Evolutionary conservation across 345 rosid species (phyloP), one percentile per base, ranked within the genome.

Genomic region (Hibiscus tridactylites): DNA sequence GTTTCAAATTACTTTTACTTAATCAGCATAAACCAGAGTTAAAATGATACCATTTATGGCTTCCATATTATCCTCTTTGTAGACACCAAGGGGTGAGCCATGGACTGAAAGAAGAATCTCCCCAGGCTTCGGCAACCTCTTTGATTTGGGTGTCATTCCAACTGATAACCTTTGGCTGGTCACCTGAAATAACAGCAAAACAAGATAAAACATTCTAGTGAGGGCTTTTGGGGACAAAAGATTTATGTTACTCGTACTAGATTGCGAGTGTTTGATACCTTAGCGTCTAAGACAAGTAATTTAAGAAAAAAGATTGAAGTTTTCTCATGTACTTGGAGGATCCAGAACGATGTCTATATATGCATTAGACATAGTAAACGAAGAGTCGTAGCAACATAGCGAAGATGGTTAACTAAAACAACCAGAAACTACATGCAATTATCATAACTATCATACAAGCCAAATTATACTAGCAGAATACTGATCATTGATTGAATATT

Each of bases 41-140:
- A 62, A 71, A 61, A 73, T 24, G 77, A 65, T 84, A 95, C 99
- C 98, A 12, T 60, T 71, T 79, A 95, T 95, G 33, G 90, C 90
- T 85, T 83, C 98, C 98, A 95, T 90, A 79, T 87, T 85, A 58
- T 92, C 97, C 77, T 92, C 94, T 83, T 86, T 85, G 79, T 71
- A 95, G 70, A 89, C 88, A 2, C 99, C 98, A 13, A 92, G 92
- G 21, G 98, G 99, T 76, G 99, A 92, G 61, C 97, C 98, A 75
- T 67, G 96, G 19, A 95, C 90, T 28, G 98, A 92, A 31, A 89
- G 87, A 82, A 90, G 92, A 88, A 92, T 84, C 83, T 95, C 98
- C 42, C 98, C 97, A 68, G 84, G 88, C 77, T 95, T 92, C 1
- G 98, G 98, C 76, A 77, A 82, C 87, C 98, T 85, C 65, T 75